Conservation (phyloP, 2,329 filamentous ascomycete genomes). For the Cordyceps tenuipes region DNA sequence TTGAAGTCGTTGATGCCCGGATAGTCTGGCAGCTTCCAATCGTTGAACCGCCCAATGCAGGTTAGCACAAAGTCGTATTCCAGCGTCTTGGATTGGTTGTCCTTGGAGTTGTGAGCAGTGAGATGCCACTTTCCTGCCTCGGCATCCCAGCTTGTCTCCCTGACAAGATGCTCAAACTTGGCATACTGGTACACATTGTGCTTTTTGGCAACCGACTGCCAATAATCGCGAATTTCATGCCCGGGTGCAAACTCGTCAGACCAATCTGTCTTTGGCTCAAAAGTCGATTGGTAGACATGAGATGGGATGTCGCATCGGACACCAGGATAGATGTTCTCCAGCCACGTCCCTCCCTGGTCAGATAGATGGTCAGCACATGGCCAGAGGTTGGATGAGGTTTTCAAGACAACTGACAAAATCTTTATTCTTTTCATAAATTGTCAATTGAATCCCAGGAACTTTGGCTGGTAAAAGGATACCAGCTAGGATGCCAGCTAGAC, state of each 20-base stretch:
- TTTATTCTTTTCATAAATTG: constrained; percentile 59
- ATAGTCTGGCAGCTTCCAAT: constrained; percentile 54
- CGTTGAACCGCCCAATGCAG: constrained; percentile 58
- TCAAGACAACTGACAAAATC: constrained; percentile 45
- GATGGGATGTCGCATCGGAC: constrained; percentile 61
- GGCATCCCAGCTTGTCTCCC: constrained; percentile 47
- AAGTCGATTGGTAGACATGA: constrained; percentile 62
- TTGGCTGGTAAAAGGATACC: constrained; percentile 60
- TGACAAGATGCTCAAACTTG: constrained; percentile 47
- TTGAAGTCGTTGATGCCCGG: constrained; percentile 47
- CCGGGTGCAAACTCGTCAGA: constrained; percentile 59
- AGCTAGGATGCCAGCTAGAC: constrained; percentile 36
- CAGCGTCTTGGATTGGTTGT: constrained; percentile 31
- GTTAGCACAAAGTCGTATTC: constrained; percentile 54
- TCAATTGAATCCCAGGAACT: constrained; percentile 57
- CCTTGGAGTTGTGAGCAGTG: background rate
- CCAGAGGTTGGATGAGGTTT: constrained; percentile 9
- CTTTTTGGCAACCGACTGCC: constrained; percentile 53
- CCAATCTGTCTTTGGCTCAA: constrained; percentile 61
- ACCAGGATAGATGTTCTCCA: constrained; percentile 52
- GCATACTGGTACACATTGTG: constrained; percentile 55
- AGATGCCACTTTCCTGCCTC: constrained; percentile 41
- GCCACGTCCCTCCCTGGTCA: constrained; percentile 42
- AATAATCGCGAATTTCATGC: constrained; percentile 58
- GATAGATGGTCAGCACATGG: background rate